phyloP scores from a whole-genome alignment of 139 green algal genomes.

The Coelastrella sp. region DNA sequence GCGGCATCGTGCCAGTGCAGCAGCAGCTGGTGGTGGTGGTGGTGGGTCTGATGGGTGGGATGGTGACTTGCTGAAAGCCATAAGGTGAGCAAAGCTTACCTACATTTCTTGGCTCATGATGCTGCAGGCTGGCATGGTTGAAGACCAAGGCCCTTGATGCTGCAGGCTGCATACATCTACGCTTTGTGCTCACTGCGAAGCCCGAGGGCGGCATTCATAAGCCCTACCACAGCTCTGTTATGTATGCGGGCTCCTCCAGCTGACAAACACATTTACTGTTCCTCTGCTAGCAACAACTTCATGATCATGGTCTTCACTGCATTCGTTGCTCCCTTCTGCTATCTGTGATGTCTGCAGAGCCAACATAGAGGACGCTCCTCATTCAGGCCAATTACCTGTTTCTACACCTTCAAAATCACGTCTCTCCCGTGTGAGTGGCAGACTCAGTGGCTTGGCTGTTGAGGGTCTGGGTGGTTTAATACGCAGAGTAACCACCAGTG shows the following conservation, averaged over 20 bases:
- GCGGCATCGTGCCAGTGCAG: not conserved
- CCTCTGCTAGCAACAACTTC: not conserved
- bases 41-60: not conserved
- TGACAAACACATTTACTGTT: no score
- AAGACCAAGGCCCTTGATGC: not conserved
- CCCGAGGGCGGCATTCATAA: no score
- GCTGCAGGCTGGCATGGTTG: no score
- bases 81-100: not conserved
- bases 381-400: not conserved
- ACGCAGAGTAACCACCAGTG: not conserved
- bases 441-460: not conserved
- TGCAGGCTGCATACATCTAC: not conserved
- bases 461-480: not conserved
- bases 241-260: no score
- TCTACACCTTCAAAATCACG: not conserved
- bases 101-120: not conserved
- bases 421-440: not conserved
- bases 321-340: not conserved
- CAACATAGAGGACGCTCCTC: not conserved
- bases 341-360: not conserved
- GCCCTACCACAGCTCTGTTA: no score
- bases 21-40: not conserved
- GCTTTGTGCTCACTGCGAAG: no score
- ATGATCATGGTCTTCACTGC: not conserved
- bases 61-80: slow-evolving; percentile 29